Percentiles rank a stretch among this genome's conserved stretches.
Evolutionary conservation across 805 yeast genomes (phyloP).

Genomic region (Nakazawaea pomicola): DNA sequence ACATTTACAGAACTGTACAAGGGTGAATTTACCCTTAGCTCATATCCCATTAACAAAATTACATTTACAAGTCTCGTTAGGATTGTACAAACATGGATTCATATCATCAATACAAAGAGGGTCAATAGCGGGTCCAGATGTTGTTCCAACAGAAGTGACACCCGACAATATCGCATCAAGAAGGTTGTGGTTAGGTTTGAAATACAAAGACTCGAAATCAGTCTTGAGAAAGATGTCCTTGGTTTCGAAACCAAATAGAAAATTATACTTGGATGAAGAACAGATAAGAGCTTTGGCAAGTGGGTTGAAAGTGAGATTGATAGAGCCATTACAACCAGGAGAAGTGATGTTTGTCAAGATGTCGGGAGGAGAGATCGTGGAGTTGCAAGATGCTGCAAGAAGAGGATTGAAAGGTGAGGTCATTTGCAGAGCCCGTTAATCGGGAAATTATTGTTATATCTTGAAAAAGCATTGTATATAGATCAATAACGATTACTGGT

Average conservation of each 20-base stretch:
- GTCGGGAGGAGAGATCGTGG: constrained; percentile 51
- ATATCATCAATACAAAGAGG: constrained; percentile 82
- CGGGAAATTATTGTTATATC: neutral
- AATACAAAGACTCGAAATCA: constrained; percentile 76
- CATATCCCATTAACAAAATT: constrained; percentile 78
- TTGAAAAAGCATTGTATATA: constrained; percentile 13
- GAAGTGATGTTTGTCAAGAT: constrained; percentile 73
- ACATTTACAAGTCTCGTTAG: constrained; percentile 78
- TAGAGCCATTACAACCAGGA: constrained; percentile 83
- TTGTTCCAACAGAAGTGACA: constrained; percentile 67
- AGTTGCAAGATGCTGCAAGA: constrained; percentile 81
- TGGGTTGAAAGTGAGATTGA: constrained; percentile 70
- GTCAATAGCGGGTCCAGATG: constrained; percentile 79
- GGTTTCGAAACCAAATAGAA: constrained; percentile 81
- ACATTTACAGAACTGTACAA: constrained; percentile 82
- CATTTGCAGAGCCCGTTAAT: constrained; percentile 65
- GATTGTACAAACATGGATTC: constrained; percentile 88
- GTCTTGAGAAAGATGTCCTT: constrained; percentile 68
- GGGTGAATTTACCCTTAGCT: constrained; percentile 68
- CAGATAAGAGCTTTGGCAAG: constrained; percentile 72
- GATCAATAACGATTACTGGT: too few relatives aligned
- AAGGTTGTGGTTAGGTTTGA: constrained; percentile 87
- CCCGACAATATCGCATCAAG: constrained; percentile 83
- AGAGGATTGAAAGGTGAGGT: constrained; percentile 71
- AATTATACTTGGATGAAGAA: constrained; percentile 53